phyloP scores from a whole-genome alignment of 257 asterid species.

The Salvia rosmarinus region DNA sequence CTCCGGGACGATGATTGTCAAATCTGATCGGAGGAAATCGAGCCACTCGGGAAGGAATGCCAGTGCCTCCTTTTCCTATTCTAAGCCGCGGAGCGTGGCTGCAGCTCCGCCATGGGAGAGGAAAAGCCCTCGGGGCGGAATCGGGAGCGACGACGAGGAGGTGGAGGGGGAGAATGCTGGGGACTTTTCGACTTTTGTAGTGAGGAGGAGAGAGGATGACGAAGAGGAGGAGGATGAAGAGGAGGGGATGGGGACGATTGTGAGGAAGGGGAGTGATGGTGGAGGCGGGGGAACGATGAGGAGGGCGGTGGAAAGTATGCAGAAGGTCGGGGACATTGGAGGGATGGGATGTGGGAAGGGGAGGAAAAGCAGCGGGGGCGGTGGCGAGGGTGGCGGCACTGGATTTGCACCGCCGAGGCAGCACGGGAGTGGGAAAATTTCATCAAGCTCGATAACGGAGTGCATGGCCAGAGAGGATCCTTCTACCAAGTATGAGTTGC shows the following conservation, averaged over 20 bases:
- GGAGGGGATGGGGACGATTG: conserved; percentile 70
- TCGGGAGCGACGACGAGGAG: conserved; percentile 29
- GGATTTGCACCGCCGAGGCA: conserved; percentile 50
- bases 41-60: conserved; percentile 40
- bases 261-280: conserved; percentile 62
- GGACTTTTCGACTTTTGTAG: conserved; percentile 84
- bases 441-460: conserved; percentile 84
- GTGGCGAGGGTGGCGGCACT: conserved; percentile 38
- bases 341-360: conserved; percentile 57
- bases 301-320: conserved; percentile 97
- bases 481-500: conserved; percentile 82
- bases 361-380: conserved; percentile 49
- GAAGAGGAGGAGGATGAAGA: conserved; percentile 58
- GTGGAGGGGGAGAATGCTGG: conserved; percentile 61
- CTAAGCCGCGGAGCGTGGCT: conserved; percentile 39
- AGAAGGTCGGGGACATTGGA: conserved; percentile 68
- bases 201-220: conserved; percentile 50
- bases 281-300: conserved; percentile 76
- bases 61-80: conserved; percentile 33
- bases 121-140: conserved; percentile 42
- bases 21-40: conserved; percentile 54
- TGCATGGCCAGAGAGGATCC: conserved; percentile 89
- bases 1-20: conserved; percentile 87
- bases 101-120: conserved; percentile 46
- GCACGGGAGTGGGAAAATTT: conserved; percentile 69